Conservation (phyloP, 1,284 basidiomycete species). For the Albatrellus sp. region DNA sequence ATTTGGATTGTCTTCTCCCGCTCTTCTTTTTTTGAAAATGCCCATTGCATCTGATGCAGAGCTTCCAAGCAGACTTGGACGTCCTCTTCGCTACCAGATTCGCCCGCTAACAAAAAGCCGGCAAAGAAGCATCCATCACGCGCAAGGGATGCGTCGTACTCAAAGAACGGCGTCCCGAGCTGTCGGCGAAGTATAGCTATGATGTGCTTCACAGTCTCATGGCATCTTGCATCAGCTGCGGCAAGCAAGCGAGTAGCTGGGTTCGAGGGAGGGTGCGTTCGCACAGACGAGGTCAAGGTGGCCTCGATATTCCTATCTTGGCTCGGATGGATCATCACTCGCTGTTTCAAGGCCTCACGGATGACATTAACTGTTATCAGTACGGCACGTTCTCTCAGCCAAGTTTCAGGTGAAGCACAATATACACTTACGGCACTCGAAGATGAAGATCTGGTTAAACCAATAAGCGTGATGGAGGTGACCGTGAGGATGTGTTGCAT, state of each 20-base stretch:
- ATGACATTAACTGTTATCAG: constrained; percentile 44
- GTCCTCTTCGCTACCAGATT: constrained; percentile 52
- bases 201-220: constrained; percentile 37
- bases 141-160: constrained; percentile 72
- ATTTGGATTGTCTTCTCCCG: constrained; percentile 47
- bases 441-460: constrained; percentile 50
- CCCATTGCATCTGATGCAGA: constrained; percentile 71
- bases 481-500: constrained; percentile 13
- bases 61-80: constrained; percentile 60
- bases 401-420: too few relatives aligned
- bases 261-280: constrained; percentile 18
- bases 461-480: constrained; percentile 7
- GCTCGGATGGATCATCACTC: constrained; percentile 20
- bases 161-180: constrained; percentile 49
- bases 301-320: constrained; percentile 15
- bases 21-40: constrained; percentile 62
- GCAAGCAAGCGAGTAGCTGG: constrained; percentile 32
- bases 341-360: constrained; percentile 49
- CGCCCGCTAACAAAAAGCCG: constrained; percentile 52
- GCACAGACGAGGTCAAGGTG: constrained; percentile 9
- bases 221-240: constrained; percentile 42
- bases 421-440: constrained; percentile 58
- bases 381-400: background rate
- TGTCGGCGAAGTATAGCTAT: constrained; percentile 51
- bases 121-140: constrained; percentile 75